These are phyloP conservation scores for Ascochyta fabae DNA, from an alignment of 2,329 filamentous ascomycete genomes.

Conservation along the genomic window DNA sequence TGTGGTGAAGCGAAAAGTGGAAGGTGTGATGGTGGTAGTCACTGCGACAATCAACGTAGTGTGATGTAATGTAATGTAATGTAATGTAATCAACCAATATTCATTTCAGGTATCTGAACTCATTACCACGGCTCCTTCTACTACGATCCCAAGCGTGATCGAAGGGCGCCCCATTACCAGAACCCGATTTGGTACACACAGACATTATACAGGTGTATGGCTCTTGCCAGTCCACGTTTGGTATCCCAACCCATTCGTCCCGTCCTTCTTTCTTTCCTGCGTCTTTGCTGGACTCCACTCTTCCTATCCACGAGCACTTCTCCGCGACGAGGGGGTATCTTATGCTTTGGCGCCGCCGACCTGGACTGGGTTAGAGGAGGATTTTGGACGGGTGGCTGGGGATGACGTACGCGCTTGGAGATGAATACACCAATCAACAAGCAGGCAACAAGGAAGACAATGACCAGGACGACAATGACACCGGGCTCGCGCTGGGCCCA, in stretches of 20 bases:
- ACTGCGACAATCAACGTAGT: conserved; percentile 12
- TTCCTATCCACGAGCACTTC: conserved; percentile 15
- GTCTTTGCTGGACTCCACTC: conserved; percentile 16
- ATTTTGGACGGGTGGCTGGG: too few relatives aligned
- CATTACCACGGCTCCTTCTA: conserved; percentile 41
- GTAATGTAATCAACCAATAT: conserved; percentile 10
- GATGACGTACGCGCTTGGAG: conserved; percentile 51
- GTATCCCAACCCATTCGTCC: conserved; percentile 3
- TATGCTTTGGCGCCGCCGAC: conserved; percentile 11
- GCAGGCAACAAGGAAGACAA: conserved; percentile 62
- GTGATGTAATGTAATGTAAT: background rate
- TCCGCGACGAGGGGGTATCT: conserved; percentile 17
- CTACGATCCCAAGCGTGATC: conserved; percentile 36
- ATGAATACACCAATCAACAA: conserved; percentile 60
- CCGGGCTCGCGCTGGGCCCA: conserved; percentile 65
- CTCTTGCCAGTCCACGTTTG: conserved; percentile 17
- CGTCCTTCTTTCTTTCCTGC: background rate
- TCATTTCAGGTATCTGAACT: conserved; percentile 34
- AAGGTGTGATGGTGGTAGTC: background rate
- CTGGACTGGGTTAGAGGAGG: conserved; percentile 1
- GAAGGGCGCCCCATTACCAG: conserved; percentile 25
- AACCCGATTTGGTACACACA: conserved; percentile 28
- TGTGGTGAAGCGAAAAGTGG: too few relatives aligned
- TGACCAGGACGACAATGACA: conserved; percentile 68
- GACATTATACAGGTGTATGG: conserved; percentile 37